These are phyloP conservation scores for Globisporangium uncinulatum DNA, from an alignment of 352 stramenopile genomes.

Conservation along the genomic window DNA sequence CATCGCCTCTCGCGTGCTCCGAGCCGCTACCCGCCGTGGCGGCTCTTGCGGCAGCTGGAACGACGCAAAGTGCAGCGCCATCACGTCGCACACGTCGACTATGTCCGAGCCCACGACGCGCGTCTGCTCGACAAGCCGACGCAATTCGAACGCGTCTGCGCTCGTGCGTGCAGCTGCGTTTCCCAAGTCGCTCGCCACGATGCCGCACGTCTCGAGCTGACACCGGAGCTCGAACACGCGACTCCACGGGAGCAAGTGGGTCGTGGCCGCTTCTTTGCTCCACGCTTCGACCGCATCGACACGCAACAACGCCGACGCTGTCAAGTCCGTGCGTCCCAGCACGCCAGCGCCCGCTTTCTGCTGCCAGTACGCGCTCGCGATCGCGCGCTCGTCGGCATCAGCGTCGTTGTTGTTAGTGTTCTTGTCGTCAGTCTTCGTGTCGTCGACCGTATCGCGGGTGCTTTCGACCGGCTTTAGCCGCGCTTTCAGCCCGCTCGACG, in stretches of 20 bases:
- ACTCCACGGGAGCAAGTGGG: constrained; percentile 42
- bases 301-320: constrained; percentile 9
- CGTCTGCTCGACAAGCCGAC: constrained; percentile 17
- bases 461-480: too few relatives aligned
- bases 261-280: constrained; percentile 18
- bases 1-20: background rate
- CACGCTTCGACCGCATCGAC: constrained; percentile 27
- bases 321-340: constrained; percentile 6
- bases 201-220: constrained; percentile 26
- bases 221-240: constrained; percentile 33
- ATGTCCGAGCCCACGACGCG: constrained; percentile 30
- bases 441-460: background rate
- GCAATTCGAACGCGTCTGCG: constrained; percentile 16
- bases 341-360: constrained; percentile 19
- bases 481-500: constrained; percentile 5
- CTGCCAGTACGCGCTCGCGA: constrained; percentile 37
- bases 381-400: constrained; percentile 19
- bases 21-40: background rate
- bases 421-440: constrained; percentile 4
- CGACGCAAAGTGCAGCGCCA: constrained; percentile 39
- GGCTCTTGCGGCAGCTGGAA: constrained; percentile 22
- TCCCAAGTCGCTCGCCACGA: constrained; percentile 31
- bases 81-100: constrained; percentile 23
- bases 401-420: background rate
- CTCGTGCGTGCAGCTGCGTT: constrained; percentile 8